Base-by-base conservation (phyloP, 1,284 basidiomycete species). In the Cutaneotrichosporon curvatum region DNA sequence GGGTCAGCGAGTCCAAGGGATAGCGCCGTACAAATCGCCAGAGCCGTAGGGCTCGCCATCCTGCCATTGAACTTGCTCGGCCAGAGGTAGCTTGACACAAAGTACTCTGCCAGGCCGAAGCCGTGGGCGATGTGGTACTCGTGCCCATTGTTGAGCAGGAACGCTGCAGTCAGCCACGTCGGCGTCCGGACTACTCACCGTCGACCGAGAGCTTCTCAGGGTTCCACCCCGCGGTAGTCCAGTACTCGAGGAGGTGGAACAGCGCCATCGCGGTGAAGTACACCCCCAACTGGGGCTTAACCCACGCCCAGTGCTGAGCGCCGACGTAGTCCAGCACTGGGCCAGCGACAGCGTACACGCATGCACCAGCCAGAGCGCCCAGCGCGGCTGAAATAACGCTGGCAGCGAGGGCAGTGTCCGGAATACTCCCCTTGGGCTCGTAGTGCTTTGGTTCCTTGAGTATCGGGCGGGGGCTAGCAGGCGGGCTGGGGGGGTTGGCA, bases 221-320 rank as follows among this genome's bases (percentile, higher is more conserved):
- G 69, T 98, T 98, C 85, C 88, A 98, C 16, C 87, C 86, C 1
- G 92, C 91, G 4, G 95, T 97, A 7, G 94, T 89, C 43, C 84
- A 84, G 65, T 94, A 98, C 68, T 99, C 95, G 32, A 81, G 81
- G 79, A 91, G 85, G 64, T 99, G 95, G 66, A 98, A 99, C 30
- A 77, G 72, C 1, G 85, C 77, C 84, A 87, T 88, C 1, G 83
- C 77, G 21, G 83, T 80, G 33, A 85, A 55, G 68, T 90, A 96
- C 67, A 87, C 81, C 0, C 85, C 87, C 2, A 94, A 75, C 64
- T 85, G 85, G 41, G 81, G 81, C 18, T 81, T 84, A 0, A 79
- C 70, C 80, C 85, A 86, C 76, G 37, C 34, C 55, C 81, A 84
- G 30, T 68, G 68, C 4, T 54, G 57, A 12, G 57, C 43, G 5